Conservation (phyloP, 2,329 filamentous ascomycete genomes). For the Ceratocystiopsis sp. region DNA sequence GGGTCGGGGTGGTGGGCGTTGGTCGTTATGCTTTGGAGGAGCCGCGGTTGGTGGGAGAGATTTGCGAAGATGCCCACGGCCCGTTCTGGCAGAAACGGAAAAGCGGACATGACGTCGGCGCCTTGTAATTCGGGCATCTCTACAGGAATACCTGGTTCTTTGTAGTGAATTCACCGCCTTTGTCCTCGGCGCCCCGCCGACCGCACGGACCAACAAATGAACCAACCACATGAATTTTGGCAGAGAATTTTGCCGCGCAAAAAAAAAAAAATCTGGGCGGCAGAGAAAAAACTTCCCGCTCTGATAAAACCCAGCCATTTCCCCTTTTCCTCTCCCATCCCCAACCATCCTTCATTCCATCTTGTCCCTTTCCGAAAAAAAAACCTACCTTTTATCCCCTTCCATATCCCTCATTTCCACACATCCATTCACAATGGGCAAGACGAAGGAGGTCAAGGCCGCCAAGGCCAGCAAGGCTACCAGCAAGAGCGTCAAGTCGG, state of each 20-base stretch:
- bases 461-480: slow-evolving; percentile 20
- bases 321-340: slow-evolving; percentile 1
- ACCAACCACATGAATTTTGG: slow-evolving; percentile 10
- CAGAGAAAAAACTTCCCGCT: no score
- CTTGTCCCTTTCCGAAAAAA: not conserved
- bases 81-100: no score
- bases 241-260: slow-evolving; percentile 10
- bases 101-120: no score
- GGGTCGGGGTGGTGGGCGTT: no score
- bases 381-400: not conserved
- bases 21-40: no score
- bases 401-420: slow-evolving; percentile 4
- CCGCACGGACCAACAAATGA: no score
- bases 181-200: no score
- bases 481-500: slow-evolving; percentile 42
- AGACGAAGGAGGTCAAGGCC: slow-evolving; percentile 45
- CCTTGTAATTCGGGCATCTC: no score
- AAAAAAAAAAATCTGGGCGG: slow-evolving; percentile 7
- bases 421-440: slow-evolving; percentile 37
- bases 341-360: not conserved
- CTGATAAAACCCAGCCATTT: no score
- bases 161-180: slow-evolving; percentile 12
- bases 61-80: no score
- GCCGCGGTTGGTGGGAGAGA: no score
- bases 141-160: no score